A percentile compares a stretch with the other conserved stretches of the same genome.
Conservation (phyloP, 2,329 filamentous ascomycete genomes). For the Colletotrichum sojae region DNA sequence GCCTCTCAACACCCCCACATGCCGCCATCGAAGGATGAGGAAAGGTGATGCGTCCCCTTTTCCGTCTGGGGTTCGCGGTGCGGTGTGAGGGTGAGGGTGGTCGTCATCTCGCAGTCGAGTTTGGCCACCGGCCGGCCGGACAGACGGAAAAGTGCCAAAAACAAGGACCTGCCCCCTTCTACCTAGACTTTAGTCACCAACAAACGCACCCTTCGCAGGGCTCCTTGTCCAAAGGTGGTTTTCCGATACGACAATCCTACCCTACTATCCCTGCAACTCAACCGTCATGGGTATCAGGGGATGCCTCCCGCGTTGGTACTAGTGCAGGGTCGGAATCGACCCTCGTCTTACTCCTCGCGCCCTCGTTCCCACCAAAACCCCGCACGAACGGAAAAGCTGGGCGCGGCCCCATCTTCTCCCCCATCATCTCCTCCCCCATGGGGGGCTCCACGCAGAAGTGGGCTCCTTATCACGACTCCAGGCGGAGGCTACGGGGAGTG, state of each 20-base stretch:
- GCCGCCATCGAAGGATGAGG: background rate
- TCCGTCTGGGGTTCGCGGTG: slow-evolving; percentile 7
- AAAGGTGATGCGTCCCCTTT: slow-evolving; percentile 10
- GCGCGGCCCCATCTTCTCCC: slow-evolving; percentile 27
- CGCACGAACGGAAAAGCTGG: slow-evolving; percentile 38
- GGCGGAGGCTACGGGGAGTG: slow-evolving; percentile 22
- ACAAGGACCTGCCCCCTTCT: background rate
- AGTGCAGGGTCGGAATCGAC: slow-evolving; percentile 30
- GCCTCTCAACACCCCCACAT: slow-evolving; percentile 5
- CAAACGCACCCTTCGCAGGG: background rate
- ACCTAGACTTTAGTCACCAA: slow-evolving; percentile 6
- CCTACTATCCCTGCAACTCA: background rate
- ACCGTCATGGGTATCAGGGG: background rate
- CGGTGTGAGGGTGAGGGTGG: slow-evolving; percentile 3
- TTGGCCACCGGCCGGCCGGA: background rate
- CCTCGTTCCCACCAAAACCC: slow-evolving; percentile 19
- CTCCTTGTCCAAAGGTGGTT: slow-evolving; percentile 10
- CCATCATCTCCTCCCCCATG: slow-evolving; percentile 31
- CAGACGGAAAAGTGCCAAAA: slow-evolving; percentile 3
- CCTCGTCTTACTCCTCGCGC: background rate
- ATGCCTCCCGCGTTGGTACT: slow-evolving; percentile 15
- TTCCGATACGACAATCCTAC: slow-evolving; percentile 22
- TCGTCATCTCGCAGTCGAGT: background rate
- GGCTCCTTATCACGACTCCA: slow-evolving; percentile 23
- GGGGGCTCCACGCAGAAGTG: slow-evolving; percentile 27